Evolutionary conservation across 1,284 basidiomycete genomes (phyloP).

Genomic region (Lentinula novae-zelandiae): DNA sequence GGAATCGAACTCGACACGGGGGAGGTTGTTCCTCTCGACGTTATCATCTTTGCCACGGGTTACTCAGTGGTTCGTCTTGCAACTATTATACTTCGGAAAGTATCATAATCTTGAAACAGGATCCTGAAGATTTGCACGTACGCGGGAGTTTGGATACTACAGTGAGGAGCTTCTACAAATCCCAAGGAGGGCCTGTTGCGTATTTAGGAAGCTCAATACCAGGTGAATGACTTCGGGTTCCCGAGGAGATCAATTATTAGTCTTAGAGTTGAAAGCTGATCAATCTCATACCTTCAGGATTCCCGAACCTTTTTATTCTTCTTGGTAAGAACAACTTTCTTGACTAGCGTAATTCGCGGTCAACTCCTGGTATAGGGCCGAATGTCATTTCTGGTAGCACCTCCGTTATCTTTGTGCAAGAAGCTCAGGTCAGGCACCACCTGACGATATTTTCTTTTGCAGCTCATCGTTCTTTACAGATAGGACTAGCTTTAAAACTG

Average conservation of each 20-base stretch:
- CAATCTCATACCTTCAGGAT: conserved; percentile 19
- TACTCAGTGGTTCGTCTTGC: conserved; percentile 36
- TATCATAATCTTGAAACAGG: conserved; percentile 22
- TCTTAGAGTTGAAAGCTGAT: not conserved
- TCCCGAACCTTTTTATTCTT: conserved; percentile 47
- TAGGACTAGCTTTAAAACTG: conserved; percentile 40
- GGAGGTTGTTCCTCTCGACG: conserved; percentile 42
- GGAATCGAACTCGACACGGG: conserved; percentile 48
- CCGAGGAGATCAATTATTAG: not conserved
- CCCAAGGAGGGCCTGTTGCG: conserved; percentile 41
- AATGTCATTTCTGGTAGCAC: conserved; percentile 52
- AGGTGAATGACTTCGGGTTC: conserved; percentile 13
- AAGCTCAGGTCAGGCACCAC: conserved; percentile 38
- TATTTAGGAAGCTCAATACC: conserved; percentile 46
- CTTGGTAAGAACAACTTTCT: conserved; percentile 30
- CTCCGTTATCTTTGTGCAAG: conserved; percentile 49
- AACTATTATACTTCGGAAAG: not conserved
- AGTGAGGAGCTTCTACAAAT: conserved; percentile 37
- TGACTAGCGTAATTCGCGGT: not conserved
- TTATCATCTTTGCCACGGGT: conserved; percentile 49
- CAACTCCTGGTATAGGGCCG: conserved; percentile 31
- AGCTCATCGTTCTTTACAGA: conserved; percentile 25
- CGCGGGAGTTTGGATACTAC: conserved; percentile 35
- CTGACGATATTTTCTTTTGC: not conserved
- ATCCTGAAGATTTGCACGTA: conserved; percentile 28